Conservation (phyloP, 2,329 filamentous ascomycete species). For the Xylariaceae sp. region DNA sequence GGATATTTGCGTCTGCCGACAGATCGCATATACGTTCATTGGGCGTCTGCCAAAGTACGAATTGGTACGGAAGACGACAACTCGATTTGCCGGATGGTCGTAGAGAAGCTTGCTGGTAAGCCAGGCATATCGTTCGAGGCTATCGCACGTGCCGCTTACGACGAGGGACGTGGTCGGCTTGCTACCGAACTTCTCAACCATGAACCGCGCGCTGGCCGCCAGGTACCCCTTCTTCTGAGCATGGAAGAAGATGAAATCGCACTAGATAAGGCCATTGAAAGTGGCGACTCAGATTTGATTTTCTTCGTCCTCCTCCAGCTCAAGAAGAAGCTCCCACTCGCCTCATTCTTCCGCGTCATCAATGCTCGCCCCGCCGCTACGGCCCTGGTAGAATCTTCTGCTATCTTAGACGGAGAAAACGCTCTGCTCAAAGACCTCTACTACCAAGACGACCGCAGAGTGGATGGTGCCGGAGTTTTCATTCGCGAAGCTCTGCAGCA, state of each 20-base stretch:
- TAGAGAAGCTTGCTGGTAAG: constrained; percentile 85
- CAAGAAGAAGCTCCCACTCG: constrained; percentile 87
- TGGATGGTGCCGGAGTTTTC: constrained; percentile 88
- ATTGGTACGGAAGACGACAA: constrained; percentile 86
- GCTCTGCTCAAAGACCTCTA: constrained; percentile 91
- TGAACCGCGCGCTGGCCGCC: constrained; percentile 92
- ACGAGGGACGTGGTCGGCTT: constrained; percentile 87
- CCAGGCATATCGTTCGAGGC: constrained; percentile 94
- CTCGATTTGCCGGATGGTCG: constrained; percentile 82
- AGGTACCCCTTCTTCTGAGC: constrained; percentile 88
- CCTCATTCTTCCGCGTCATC: constrained; percentile 90
- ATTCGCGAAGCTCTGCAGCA: constrained; percentile 82
- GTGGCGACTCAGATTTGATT: constrained; percentile 92
- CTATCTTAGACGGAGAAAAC: constrained; percentile 73
- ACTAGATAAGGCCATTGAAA: constrained; percentile 94
- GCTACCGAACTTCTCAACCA: constrained; percentile 92
- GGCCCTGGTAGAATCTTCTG: constrained; percentile 86
- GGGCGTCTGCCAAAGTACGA: constrained; percentile 94
- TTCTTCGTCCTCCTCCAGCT: constrained; percentile 86
- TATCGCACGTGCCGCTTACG: constrained; percentile 90
- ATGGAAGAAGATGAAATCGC: constrained; percentile 98
- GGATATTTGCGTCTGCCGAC: constrained; percentile 86
- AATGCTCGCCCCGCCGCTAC: constrained; percentile 85
- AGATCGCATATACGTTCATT: constrained; percentile 92
- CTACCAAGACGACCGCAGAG: constrained; percentile 92